A percentile compares a stretch with the other conserved stretches of the same genome.
Conservation (phyloP, 2,329 filamentous ascomycete species). For the Aspergillus alliaceus region DNA sequence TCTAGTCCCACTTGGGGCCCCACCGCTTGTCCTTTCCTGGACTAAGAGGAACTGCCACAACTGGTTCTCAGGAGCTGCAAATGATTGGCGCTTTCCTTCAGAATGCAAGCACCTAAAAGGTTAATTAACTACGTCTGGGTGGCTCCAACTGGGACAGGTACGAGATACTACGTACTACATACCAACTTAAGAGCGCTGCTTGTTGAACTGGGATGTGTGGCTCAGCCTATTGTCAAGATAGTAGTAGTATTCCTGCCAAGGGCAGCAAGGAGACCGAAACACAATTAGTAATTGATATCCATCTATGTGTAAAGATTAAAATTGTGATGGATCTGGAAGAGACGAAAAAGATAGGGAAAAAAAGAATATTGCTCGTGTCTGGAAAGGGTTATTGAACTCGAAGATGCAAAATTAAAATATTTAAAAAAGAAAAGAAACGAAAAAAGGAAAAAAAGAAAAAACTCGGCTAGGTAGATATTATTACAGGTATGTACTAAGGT, state of each 20-base stretch:
- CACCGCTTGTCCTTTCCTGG: slow-evolving; percentile 10
- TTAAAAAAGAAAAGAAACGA: too few species aligned
- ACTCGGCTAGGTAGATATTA: too few species aligned
- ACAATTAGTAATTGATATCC: too few species aligned
- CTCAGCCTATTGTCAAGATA: background rate
- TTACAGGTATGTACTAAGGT: too few species aligned
- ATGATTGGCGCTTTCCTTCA: background rate
- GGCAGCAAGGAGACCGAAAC: background rate
- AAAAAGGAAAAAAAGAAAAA: background rate
- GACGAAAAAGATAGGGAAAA: too few species aligned
- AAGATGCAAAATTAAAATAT: too few species aligned
- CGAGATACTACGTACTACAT: too few species aligned
- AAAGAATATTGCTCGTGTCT: too few species aligned
- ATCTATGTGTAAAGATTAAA: too few species aligned
- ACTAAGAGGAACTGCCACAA: slow-evolving; percentile 7
- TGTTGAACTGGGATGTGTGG: background rate
- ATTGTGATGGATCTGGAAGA: too few species aligned
- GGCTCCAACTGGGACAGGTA: background rate
- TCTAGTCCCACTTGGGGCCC: background rate
- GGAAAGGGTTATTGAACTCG: too few species aligned
- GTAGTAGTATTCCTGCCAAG: background rate
- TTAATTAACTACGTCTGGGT: background rate
- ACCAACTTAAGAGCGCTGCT: too few species aligned
- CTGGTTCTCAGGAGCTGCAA: background rate
- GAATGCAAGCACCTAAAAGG: background rate